These are phyloP conservation scores for Vanilla planifolia DNA, from an alignment of 106 monocot species.

Conservation along the genomic window DNA sequence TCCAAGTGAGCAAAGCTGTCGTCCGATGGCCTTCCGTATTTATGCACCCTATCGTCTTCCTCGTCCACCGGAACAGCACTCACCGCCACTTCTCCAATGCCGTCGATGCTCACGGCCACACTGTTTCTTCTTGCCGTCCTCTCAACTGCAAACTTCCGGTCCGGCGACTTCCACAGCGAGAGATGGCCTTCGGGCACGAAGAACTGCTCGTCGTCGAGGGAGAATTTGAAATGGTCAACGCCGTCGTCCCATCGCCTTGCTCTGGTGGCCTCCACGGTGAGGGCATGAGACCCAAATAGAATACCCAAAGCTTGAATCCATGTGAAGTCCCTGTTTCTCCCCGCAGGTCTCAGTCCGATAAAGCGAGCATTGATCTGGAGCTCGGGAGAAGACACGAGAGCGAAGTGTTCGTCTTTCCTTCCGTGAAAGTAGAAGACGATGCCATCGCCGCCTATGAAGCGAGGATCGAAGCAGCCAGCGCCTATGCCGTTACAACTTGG, in stretches of 20 bases:
- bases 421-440: slow-evolving; percentile 63
- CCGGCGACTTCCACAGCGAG: too few relatives aligned
- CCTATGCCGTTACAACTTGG: slow-evolving; percentile 42
- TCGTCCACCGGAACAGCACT: too few relatives aligned
- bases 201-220: slow-evolving; percentile 15
- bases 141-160: too few relatives aligned
- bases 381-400: slow-evolving; percentile 34
- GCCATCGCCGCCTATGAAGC: slow-evolving; percentile 62
- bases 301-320: slow-evolving; percentile 61
- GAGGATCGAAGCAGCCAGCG: slow-evolving; percentile 56
- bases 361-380: slow-evolving; percentile 61
- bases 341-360: slow-evolving; percentile 34
- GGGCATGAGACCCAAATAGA: slow-evolving; percentile 24
- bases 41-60: too few relatives aligned
- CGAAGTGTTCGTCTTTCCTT: slow-evolving; percentile 31
- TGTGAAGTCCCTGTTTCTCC: slow-evolving; percentile 43
- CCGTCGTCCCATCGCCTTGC: slow-evolving; percentile 25
- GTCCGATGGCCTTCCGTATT: too few relatives aligned
- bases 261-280: slow-evolving; percentile 25
- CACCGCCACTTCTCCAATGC: too few relatives aligned
- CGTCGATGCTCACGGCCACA: too few relatives aligned
- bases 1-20: too few relatives aligned
- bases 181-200: slow-evolving; percentile 22
- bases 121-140: too few relatives aligned
- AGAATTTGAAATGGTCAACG: slow-evolving; percentile 36